These are phyloP conservation scores for Penicillium taxi DNA, from an alignment of 495 filamentous ascomycete species.

Conservation along the genomic window DNA sequence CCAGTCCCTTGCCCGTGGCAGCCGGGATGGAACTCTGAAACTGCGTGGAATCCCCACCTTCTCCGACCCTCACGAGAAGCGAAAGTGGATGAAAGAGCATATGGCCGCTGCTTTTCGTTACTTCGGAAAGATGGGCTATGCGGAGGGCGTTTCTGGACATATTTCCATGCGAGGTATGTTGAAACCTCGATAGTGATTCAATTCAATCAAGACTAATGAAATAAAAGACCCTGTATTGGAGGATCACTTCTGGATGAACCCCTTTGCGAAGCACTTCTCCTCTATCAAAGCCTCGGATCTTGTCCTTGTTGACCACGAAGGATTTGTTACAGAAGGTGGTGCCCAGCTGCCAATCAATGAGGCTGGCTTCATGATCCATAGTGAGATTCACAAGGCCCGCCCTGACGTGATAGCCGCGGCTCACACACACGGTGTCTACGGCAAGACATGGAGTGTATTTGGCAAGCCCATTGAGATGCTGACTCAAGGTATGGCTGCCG, in stretches of 20 bases:
- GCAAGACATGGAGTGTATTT: slow-evolving; percentile 42
- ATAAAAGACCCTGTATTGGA: slow-evolving; percentile 16
- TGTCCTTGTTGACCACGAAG: slow-evolving; percentile 43
- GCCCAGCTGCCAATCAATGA: slow-evolving; percentile 48
- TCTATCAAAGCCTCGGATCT: slow-evolving; percentile 23
- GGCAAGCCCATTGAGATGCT: slow-evolving; percentile 43
- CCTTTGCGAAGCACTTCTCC: slow-evolving; percentile 5
- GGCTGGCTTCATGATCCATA: slow-evolving; percentile 63
- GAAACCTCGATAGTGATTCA: not conserved
- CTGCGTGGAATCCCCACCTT: slow-evolving; percentile 52
- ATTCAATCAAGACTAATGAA: not conserved
- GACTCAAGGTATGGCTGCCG: slow-evolving; percentile 35
- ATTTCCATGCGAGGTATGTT: slow-evolving; percentile 43
- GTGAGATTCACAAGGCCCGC: slow-evolving; percentile 42
- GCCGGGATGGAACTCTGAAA: slow-evolving; percentile 36
- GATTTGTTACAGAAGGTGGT: slow-evolving; percentile 47
- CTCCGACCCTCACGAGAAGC: slow-evolving; percentile 49
- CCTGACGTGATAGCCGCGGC: slow-evolving; percentile 45
- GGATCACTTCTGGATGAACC: slow-evolving; percentile 14
- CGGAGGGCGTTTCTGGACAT: slow-evolving; percentile 62
- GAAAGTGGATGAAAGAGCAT: slow-evolving; percentile 62
- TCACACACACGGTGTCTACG: slow-evolving; percentile 42
- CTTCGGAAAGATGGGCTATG: slow-evolving; percentile 62
- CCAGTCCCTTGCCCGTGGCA: slow-evolving; percentile 35
- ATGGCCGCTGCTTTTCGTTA: slow-evolving; percentile 65